Base-by-base conservation (phyloP, 2,329 filamentous ascomycete genomes). In the Exserohilum turcica region DNA sequence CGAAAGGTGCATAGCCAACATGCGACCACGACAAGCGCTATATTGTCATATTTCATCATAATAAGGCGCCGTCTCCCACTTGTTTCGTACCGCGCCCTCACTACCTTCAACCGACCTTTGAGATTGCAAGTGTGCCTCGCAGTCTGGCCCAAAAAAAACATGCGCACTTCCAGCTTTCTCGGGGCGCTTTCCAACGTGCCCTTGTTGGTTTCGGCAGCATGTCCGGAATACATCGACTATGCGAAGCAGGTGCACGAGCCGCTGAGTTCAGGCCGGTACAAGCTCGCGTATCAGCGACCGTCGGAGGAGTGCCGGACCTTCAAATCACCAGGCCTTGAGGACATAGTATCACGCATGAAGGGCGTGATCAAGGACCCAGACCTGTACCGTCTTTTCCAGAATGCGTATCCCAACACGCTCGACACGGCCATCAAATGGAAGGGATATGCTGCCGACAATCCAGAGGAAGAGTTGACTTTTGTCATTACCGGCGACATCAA, bases 351-450 rank as follows among this genome's bases (percentile, higher is more conserved):
- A 18, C 67, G 68, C 12, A 66, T 77, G 60, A 54, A 73, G 43
- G 56, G 60, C 6, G 67, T 76, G 19, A 80, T 81, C 54, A 65
- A 67, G 18, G 79, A 81, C 57, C 78, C 77, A 0, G 89, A 92
- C 68, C 79, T 92, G 16, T 86, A 82, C 68, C 81, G 86, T 3
- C 77, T 92, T 9, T 92, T 92, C 66, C 76, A 85, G 61, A 92
- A 92, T 68, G 79, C 85, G 1, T 91, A 85, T 67, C 88, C 89
- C 0, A 92, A 90, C 71, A 90, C 88, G 0, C 78, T 92, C 9
- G 88, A 91, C 66, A 91, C 88, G 0, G 87, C 88, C 0, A 82
- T 91, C 36, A 80, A 81, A 56, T 91, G 87, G 87, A 84, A 82
- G 48, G 88, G 88, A 2, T 76, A 78, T 45, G 79, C 84, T 0